Evolutionary conservation across 2,329 filamentous ascomycete genomes (phyloP).

Genomic region (Phyllosticta paracitricarpa): DNA sequence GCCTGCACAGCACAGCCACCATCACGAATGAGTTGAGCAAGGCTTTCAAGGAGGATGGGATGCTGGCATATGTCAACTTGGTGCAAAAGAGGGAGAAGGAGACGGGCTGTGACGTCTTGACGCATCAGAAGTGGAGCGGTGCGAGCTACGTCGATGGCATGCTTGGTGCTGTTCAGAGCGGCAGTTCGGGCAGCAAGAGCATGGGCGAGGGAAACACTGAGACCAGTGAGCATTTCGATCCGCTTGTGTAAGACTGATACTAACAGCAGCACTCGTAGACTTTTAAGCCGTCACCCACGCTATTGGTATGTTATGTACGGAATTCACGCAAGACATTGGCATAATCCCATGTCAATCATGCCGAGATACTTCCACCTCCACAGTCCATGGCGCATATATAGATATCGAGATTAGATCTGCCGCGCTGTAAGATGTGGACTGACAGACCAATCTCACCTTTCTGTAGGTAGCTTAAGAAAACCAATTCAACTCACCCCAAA

Average conservation of each 20-base stretch:
- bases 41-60: conserved; percentile 80
- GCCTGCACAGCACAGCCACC: conserved; percentile 53
- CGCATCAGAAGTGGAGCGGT: conserved; percentile 82
- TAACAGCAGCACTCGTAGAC: not conserved
- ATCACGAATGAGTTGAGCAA: conserved; percentile 65
- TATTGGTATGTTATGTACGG: too few species aligned
- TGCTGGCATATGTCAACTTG: conserved; percentile 94
- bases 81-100: conserved; percentile 88
- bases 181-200: conserved; percentile 77
- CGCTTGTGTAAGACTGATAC: not conserved
- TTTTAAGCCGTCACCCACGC: not conserved
- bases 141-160: conserved; percentile 78
- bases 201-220: conserved; percentile 96
- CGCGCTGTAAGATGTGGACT: too few species aligned
- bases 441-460: too few species aligned
- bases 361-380: too few species aligned
- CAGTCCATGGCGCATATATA: too few species aligned
- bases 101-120: conserved; percentile 80
- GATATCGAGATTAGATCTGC: too few species aligned
- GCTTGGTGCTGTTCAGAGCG: conserved; percentile 80
- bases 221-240: conserved; percentile 26
- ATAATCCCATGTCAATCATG: too few species aligned
- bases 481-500: too few species aligned
- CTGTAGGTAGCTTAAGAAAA: too few species aligned
- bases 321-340: too few species aligned